Evolutionary conservation across 169 alveolate genomes (phyloP), one percentile per base, ranked within the genome.

Genomic region (Eimeria acervulina): DNA sequence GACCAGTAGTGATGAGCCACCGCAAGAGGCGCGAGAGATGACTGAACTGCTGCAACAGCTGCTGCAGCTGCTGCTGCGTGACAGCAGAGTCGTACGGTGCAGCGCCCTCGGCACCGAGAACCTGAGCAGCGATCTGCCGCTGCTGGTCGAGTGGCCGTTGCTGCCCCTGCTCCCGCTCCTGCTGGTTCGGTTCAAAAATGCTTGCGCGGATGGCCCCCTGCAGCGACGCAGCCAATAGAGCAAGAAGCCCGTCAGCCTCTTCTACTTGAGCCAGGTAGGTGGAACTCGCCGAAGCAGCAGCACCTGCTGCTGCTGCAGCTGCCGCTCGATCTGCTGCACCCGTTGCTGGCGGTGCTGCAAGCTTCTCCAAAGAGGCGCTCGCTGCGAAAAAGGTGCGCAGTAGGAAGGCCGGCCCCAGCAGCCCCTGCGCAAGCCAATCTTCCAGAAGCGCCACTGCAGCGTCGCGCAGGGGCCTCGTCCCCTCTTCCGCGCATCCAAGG

Each of bases 171-270:
- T 78, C 66, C 88, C 42, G 55, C 40, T 83, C 72, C 36, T 83
- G 91, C 68, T 83, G 51, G 28, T 52, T 74, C 42, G 31, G n/a
- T 33, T 44, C 51, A 51, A 83, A 83, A 2, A 83, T 52, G 28
- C 91, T 51, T 52, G 91, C 68, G 19, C 72, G 91, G 31, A 51
- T 26, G 10, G 91, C 91, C 40, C 74, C 91, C 44, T 83, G 91
- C 23, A 83, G 91, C 74, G 91, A 83, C 51, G 72, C 91, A 44
- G 91, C 91, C 70, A 83, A 52, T 31, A 83, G 76, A 31, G 91
- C 91, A 51, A 83, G 19, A 31, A 83, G 72, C 51, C 91, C 91
- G 52, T 83, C 91, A 52, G 72, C 51, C 15, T 83, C 74, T 21
- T 83, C 42, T n/a, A 83, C 72, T 12, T 52, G 74, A n/a, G 44